phyloP scores from a whole-genome alignment of 2,329 filamentous ascomycete species.

The Microcyclospora pomicola region DNA sequence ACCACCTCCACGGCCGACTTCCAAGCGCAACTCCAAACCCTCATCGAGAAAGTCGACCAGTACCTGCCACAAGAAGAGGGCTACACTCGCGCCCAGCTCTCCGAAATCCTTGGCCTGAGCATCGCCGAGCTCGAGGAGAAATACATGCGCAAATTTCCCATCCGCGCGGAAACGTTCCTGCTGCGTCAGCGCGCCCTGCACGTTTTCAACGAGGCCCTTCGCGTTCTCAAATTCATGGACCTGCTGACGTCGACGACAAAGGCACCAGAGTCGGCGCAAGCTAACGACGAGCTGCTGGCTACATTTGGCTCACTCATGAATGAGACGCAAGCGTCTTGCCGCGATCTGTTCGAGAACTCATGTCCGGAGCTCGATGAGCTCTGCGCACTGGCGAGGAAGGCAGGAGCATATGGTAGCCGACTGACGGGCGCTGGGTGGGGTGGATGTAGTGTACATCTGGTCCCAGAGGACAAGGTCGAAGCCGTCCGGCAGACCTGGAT shows the following conservation, averaged over 20 bases:
- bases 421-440: slow-evolving; percentile 94
- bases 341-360: slow-evolving; percentile 79
- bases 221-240: slow-evolving; percentile 70
- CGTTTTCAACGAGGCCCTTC: slow-evolving; percentile 77
- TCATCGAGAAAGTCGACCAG: slow-evolving; percentile 55
- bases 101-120: slow-evolving; percentile 52
- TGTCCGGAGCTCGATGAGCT: slow-evolving; percentile 85
- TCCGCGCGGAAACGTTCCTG: slow-evolving; percentile 76
- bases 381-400: slow-evolving; percentile 61
- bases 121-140: slow-evolving; percentile 58
- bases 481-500: slow-evolving; percentile 65
- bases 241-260: slow-evolving; percentile 41
- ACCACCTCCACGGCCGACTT: slow-evolving; percentile 32
- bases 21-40: slow-evolving; percentile 53
- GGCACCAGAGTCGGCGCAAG: slow-evolving; percentile 32
- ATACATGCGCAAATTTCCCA: slow-evolving; percentile 79
- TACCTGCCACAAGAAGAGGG: slow-evolving; percentile 67
- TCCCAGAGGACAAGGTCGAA: slow-evolving; percentile 69
- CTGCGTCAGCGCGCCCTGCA: slow-evolving; percentile 78
- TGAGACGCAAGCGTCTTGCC: slow-evolving; percentile 74
- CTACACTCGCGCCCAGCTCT: slow-evolving; percentile 79
- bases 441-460: slow-evolving; percentile 86
- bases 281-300: slow-evolving; percentile 52
- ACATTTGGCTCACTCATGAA: slow-evolving; percentile 75
- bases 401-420: slow-evolving; percentile 71